Base-by-base conservation (phyloP, 805 yeast genomes). In the Teunomyces kruisii region DNA sequence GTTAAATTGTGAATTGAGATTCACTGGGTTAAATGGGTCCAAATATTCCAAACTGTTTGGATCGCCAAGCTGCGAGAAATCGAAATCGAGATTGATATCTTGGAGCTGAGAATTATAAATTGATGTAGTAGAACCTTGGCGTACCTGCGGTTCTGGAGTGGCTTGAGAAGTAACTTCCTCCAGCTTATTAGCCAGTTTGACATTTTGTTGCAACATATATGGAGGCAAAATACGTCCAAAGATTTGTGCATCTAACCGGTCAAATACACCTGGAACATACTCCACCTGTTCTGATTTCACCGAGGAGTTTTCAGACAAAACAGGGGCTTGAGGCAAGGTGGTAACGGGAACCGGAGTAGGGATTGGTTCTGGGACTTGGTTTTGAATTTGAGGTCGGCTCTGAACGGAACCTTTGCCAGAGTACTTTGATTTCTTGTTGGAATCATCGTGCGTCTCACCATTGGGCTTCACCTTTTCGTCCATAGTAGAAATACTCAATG, bases 221-320 rank as follows among this genome's bases (percentile, higher is more conserved):
- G 96, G 94, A 2, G 96, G 96, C 40, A 88, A 59, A 51, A 86
- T 83, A 32, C 87, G 69, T 1, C 96, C 97, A 70, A 89, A 89
- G 14, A 89, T 75, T 57, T 88, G 91, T 57, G 88, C 80, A 60
- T 89, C 97, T 39, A 89, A 65, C 52, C 84, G 86, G 61, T 89
- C 96, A 74, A 89, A 85, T 35, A 87, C 84, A 4, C 96, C 94
- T 1, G 94, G 88, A 49, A 86, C 75, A 55, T 87, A 86, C 43
- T 68, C 64, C 32, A 62, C 54, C 12, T 51, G 46, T 7, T 35
- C 45, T 19, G 48, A 39, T 17, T 38, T 43, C 3, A 7, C 9
- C 4, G 33, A 28, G 6, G 32, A 3, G 14, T 22, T 24, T 9
- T 22, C 27, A 8, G 38, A 19, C 3, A 22, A 24, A 12, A 35